phyloP scores from a whole-genome alignment of 257 asterid genomes.

The Solanum infundibuliforme region DNA sequence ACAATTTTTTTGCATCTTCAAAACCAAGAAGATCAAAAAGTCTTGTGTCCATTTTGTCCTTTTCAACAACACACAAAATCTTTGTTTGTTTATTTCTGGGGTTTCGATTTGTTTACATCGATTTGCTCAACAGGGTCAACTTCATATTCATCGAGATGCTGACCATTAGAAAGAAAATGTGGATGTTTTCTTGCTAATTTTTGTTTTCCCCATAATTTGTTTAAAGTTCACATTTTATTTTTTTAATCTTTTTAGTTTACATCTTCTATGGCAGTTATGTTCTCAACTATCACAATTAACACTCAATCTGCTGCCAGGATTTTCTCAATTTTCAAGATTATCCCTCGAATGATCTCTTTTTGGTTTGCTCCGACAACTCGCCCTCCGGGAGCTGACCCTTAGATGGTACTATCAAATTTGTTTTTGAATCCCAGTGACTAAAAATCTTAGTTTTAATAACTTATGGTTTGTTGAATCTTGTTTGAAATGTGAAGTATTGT shows the following conservation, averaged over 20 bases:
- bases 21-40: neutral
- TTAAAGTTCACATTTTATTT: constrained; percentile 1
- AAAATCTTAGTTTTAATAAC: neutral
- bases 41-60: neutral
- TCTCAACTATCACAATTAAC: constrained; percentile 6
- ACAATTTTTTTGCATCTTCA: neutral
- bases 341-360: constrained; percentile 52
- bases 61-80: neutral
- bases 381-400: constrained; percentile 95
- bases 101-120: constrained; percentile 11
- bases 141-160: constrained; percentile 35
- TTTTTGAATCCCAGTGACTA: neutral
- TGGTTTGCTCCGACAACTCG: constrained; percentile 87
- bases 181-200: constrained; percentile 28
- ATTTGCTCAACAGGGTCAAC: constrained; percentile 14
- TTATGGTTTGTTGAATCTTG: neutral
- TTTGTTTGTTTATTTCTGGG: neutral
- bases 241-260: neutral
- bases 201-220: constrained; percentile 7
- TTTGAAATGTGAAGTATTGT: neutral
- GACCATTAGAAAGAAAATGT: constrained; percentile 36
- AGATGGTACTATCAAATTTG: neutral
- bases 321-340: constrained; percentile 15
- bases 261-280: constrained; percentile 23
- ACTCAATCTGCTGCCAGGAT: constrained; percentile 22